Base-by-base conservation (phyloP, 106 monocot genomes). In the Agapanthus africanus region DNA sequence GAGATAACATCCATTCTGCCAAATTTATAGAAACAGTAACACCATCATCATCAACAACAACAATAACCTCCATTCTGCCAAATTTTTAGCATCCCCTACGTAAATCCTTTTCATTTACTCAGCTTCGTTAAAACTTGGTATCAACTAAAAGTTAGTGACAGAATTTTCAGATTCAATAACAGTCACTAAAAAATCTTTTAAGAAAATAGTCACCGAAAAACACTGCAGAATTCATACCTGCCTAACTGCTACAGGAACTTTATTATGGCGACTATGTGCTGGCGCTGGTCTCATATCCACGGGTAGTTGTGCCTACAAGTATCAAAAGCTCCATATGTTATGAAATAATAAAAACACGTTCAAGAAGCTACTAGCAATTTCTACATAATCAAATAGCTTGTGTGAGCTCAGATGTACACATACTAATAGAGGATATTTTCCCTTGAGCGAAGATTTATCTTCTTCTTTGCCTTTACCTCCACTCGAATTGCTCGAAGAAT, bases 381-480 rank as follows among this genome's bases (percentile, higher is more conserved):
- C 22, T 65, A 47, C 51, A 54, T 47, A n/a, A n/a, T n/a, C n/a
- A 4, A 59, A 59, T 33, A 33, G 33, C 4, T 59, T 26, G 23
- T 59, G 33, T 3, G 11, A 59, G 30, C 14, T 40, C 14, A 40
- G 18, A 36, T 18, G 27, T 63, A 22, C 47, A 82, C 91, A 71
- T 86, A 95, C 95, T 65, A 95, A 40, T 59, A 95, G 57, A 74
- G 91, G 95, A 79, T 82, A 88, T 9, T 83, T 95, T 42, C 78
- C 82, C 71, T 84, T 91, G 11, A 86, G 74, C 37, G 46, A 25
- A 75, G 32, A 39, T 60, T 52, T 52, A 57, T 84, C 81, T 73
- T 86, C 80, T 35, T 66, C 69, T 70, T 73, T 60, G 28, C 37
- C 75, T 61, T 79, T 70, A 76, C 27, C 68, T 57, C 69, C 44